Conservation (phyloP, 108 stramenopile genomes). For the Cyclotella sp. region DNA sequence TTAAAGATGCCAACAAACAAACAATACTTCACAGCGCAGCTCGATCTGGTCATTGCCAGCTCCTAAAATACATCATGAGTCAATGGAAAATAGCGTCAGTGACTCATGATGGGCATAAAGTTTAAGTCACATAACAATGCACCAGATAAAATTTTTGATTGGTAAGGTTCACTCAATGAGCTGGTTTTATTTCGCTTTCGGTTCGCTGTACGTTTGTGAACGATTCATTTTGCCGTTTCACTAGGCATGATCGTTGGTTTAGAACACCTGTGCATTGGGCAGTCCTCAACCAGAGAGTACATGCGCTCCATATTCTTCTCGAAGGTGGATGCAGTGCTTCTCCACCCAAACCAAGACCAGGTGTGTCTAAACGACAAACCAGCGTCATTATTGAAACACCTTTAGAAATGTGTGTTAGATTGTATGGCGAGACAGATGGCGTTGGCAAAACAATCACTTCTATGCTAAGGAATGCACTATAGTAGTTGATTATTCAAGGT, state of each 20-base stretch:
- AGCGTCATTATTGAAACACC: conserved; percentile 73
- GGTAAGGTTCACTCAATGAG: conserved; percentile 42
- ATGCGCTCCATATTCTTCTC: conserved; percentile 64
- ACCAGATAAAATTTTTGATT: conserved; percentile 51
- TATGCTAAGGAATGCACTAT: conserved; percentile 10
- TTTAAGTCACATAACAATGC: conserved; percentile 38
- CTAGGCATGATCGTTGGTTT: conserved; percentile 56
- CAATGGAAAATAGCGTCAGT: conserved; percentile 49
- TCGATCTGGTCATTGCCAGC: conserved; percentile 65
- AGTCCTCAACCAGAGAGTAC: conserved; percentile 71
- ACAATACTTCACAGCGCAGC: conserved; percentile 79
- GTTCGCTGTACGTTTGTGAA: background rate
- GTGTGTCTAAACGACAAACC: conserved; percentile 50
- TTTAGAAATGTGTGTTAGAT: conserved; percentile 69
- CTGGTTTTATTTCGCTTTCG: background rate
- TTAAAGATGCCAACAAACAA: conserved; percentile 87
- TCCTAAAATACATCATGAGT: conserved; percentile 58
- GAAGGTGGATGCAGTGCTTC: conserved; percentile 66
- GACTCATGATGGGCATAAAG: conserved; percentile 30
- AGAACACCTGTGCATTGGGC: conserved; percentile 91
- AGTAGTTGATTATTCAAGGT: background rate
- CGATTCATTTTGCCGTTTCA: background rate
- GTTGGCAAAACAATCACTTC: conserved; percentile 24
- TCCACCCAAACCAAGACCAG: conserved; percentile 57
- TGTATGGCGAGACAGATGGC: conserved; percentile 57